A percentile compares a stretch with the other conserved stretches of the same genome.
Evolutionary conservation across 306 rosid genomes (phyloP).

Genomic region (Citrullus amarus): DNA sequence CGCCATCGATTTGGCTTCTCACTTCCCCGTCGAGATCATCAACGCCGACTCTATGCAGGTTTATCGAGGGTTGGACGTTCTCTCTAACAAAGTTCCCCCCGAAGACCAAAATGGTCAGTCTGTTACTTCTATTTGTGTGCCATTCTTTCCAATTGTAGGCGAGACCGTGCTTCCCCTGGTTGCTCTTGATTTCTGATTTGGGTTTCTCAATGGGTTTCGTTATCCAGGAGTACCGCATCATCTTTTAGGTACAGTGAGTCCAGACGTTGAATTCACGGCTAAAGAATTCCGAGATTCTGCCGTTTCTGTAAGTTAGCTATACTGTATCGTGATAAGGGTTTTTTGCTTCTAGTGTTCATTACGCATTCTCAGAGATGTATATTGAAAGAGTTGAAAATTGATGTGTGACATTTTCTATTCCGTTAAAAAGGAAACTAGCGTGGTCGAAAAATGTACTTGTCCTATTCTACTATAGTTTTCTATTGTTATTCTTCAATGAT

Average conservation of each 20-base stretch:
- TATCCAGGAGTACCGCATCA: slow-evolving; percentile 71
- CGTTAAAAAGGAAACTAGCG: not conserved
- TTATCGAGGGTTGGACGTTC: slow-evolving; percentile 71
- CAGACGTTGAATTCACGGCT: slow-evolving; percentile 66
- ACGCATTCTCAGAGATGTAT: not conserved
- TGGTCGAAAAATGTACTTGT: not conserved
- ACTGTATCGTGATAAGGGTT: not conserved
- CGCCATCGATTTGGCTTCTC: slow-evolving; percentile 62
- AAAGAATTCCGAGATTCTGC: slow-evolving; percentile 72
- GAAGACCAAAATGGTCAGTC: slow-evolving; percentile 47
- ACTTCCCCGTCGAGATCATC: slow-evolving; percentile 66
- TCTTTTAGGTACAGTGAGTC: slow-evolving; percentile 62
- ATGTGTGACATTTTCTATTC: not conserved
- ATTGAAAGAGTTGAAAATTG: not conserved
- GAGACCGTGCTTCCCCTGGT: not conserved
- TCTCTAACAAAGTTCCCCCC: slow-evolving; percentile 66
- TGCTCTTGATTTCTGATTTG: slow-evolving; percentile 7
- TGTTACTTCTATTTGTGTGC: not conserved
- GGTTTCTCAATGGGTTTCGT: not conserved
- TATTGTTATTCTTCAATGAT: not conserved
- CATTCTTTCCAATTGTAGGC: not conserved
- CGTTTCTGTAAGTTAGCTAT: slow-evolving; percentile 38
- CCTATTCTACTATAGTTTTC: not conserved
- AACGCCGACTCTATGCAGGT: slow-evolving; percentile 97
- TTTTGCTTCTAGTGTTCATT: not conserved